Evolutionary conservation across 768 basidiomycete species (phyloP).

Genomic region (Lactarius quietus): DNA sequence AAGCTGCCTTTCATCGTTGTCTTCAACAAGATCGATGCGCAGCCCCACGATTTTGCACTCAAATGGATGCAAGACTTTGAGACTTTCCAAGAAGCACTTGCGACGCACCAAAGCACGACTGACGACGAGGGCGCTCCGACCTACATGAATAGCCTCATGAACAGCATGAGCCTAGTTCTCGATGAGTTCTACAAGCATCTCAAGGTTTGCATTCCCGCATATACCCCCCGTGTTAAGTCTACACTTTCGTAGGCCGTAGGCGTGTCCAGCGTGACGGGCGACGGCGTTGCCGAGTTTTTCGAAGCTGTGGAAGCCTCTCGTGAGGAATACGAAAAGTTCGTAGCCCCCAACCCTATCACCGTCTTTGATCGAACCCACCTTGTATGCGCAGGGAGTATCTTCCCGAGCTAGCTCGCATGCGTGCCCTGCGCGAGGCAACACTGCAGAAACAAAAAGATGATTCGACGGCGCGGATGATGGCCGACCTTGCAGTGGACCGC

Average conservation of each 20-base stretch:
- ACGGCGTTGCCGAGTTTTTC: conserved; percentile 88
- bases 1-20: conserved; percentile 95
- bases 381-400: conserved; percentile 70
- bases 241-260: conserved; percentile 72
- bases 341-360: conserved; percentile 8
- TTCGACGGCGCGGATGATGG: conserved; percentile 72
- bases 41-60: conserved; percentile 84
- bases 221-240: neutral
- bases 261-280: conserved; percentile 95
- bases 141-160: conserved; percentile 99
- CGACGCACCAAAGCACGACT: conserved; percentile 59
- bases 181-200: conserved; percentile 98
- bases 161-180: conserved; percentile 95
- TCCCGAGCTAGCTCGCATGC: conserved; percentile 79
- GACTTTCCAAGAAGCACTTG: conserved; percentile 84
- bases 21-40: conserved; percentile 97
- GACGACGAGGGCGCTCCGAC: conserved; percentile 88
- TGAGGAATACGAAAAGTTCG: conserved; percentile 84
- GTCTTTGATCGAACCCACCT: neutral
- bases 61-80: conserved; percentile 99
- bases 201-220: conserved; percentile 51
- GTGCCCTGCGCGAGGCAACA: conserved; percentile 56
- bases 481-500: conserved; percentile 74
- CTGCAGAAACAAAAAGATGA: conserved; percentile 68
- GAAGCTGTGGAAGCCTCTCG: conserved; percentile 85